Evolutionary conservation across 2,329 filamentous ascomycete genomes (phyloP).

Genomic region (Eutypa lata): DNA sequence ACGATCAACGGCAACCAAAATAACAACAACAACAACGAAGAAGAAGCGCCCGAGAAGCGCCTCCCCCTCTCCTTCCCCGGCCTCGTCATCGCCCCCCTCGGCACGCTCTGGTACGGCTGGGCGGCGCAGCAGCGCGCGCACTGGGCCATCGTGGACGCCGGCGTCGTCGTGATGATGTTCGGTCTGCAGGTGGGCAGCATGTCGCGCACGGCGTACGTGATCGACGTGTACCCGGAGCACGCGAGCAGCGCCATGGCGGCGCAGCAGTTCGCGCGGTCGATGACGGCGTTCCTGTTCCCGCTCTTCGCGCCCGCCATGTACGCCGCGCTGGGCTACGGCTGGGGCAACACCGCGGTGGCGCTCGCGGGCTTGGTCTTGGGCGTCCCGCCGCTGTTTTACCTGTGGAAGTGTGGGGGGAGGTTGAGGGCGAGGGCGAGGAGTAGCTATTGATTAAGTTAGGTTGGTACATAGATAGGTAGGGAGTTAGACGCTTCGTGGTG

Average conservation of each 20-base stretch:
- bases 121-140: constrained; percentile 31
- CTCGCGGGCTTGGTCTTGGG: constrained; percentile 37
- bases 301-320: constrained; percentile 44
- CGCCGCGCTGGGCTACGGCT: constrained; percentile 35
- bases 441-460: constrained; percentile 8
- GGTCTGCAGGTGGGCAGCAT: constrained; percentile 30
- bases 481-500: too few species aligned
- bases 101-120: constrained; percentile 44
- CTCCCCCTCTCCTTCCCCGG: constrained; percentile 55
- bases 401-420: constrained; percentile 42
- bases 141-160: constrained; percentile 38
- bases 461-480: too few species aligned
- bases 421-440: constrained; percentile 22
- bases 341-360: constrained; percentile 41
- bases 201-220: constrained; percentile 35
- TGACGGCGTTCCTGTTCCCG: constrained; percentile 47
- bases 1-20: background rate
- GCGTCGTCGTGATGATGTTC: constrained; percentile 30
- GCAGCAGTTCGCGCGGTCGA: constrained; percentile 39
- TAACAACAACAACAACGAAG: constrained; percentile 4
- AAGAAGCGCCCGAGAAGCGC: constrained; percentile 55
- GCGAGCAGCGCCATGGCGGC: constrained; percentile 46
- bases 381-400: constrained; percentile 39
- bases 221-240: constrained; percentile 45
- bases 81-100: constrained; percentile 38